Percentiles rank a stretch among this genome's conserved stretches.
These are phyloP conservation scores for Zasmidium angulare DNA, from an alignment of 2,329 filamentous ascomycete genomes.

Conservation along the genomic window DNA sequence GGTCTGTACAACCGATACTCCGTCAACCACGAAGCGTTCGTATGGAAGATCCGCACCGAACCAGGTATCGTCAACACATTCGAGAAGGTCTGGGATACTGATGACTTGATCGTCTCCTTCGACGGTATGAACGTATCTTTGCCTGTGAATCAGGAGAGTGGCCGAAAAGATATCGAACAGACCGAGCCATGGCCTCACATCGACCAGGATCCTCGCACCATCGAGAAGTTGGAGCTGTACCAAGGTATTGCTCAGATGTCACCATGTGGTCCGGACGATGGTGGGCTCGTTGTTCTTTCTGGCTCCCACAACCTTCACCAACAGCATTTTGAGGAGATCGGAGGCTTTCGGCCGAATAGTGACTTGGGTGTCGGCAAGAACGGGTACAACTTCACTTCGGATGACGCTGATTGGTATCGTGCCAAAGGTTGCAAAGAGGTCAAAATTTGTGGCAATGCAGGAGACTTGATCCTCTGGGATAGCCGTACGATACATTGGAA, in stretches of 20 bases:
- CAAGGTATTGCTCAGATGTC: constrained; percentile 33
- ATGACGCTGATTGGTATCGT: constrained; percentile 30
- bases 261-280: constrained; percentile 48
- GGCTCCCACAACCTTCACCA: constrained; percentile 44
- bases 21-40: constrained; percentile 27
- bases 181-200: constrained; percentile 19
- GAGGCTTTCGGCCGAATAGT: constrained; percentile 17
- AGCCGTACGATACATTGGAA: constrained; percentile 49
- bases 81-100: constrained; percentile 24
- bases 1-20: constrained; percentile 26
- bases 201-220: constrained; percentile 23
- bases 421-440: constrained; percentile 21
- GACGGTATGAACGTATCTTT: constrained; percentile 27
- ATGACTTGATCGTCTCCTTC: constrained; percentile 29
- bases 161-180: constrained; percentile 18
- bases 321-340: constrained; percentile 45
- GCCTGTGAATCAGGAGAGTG: constrained; percentile 18
- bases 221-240: constrained; percentile 21
- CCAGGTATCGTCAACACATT: constrained; percentile 25
- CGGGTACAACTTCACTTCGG: constrained; percentile 34
- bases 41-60: constrained; percentile 28
- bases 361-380: constrained; percentile 30
- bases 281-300: constrained; percentile 47
- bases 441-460: constrained; percentile 26
- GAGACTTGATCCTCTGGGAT: constrained; percentile 31